Conservation (phyloP, 2,329 filamentous ascomycete genomes). For the Lasiodiplodia gonubiensis region DNA sequence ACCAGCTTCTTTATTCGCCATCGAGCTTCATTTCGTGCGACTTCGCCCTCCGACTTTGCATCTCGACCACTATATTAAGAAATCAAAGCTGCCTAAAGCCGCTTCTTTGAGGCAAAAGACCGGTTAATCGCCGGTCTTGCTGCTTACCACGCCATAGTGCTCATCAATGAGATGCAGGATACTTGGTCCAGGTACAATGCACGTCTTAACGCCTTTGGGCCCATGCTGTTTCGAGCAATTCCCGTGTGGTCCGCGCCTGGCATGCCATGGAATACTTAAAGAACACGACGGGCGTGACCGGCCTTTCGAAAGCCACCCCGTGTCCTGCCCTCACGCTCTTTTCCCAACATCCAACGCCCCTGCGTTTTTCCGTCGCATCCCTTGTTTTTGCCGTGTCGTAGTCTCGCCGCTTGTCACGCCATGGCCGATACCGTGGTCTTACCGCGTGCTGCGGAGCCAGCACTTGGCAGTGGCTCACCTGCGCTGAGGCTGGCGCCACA, state of each 20-base stretch:
- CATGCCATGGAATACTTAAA: conserved; percentile 19
- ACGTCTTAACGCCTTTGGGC: conserved; percentile 18
- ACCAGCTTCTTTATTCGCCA: conserved; percentile 14
- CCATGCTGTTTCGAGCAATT: conserved; percentile 16
- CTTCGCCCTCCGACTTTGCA: background rate
- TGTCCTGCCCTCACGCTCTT: conserved; percentile 2
- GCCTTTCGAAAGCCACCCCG: conserved; percentile 3
- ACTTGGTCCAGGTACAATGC: conserved; percentile 21
- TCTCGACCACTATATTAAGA: conserved; percentile 1
- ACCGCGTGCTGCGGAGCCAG: conserved; percentile 1
- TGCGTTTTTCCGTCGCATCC: background rate
- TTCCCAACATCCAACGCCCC: background rate
- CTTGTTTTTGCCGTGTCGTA: background rate
- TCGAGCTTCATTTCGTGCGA: conserved; percentile 4
- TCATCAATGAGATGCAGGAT: conserved; percentile 15
- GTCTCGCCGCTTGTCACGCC: background rate
- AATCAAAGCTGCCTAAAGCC: conserved; percentile 3
- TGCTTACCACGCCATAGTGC: conserved; percentile 18
- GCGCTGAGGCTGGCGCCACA: conserved; percentile 4
- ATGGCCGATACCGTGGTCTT: conserved; percentile 21
- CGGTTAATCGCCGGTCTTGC: conserved; percentile 7
- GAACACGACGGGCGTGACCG: conserved; percentile 6
- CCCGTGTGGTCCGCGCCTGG: conserved; percentile 18
- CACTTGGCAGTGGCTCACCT: conserved; percentile 1
- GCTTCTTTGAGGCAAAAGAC: conserved; percentile 13